Evolutionary conservation across 176 grass and related monocot species (phyloP), one percentile per base, ranked within the genome.

Genomic region (Eragrostis nindensis): DNA sequence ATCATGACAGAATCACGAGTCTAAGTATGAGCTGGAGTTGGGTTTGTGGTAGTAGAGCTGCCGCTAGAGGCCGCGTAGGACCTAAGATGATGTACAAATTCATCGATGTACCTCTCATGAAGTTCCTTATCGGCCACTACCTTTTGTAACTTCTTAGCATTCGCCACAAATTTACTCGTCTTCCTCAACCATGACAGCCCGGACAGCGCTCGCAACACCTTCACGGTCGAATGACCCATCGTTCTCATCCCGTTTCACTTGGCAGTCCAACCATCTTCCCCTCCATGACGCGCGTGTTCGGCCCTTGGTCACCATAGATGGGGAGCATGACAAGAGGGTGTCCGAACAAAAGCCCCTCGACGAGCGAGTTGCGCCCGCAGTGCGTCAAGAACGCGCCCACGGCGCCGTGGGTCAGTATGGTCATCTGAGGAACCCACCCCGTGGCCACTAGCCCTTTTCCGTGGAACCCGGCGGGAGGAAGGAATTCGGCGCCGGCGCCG

Each of bases 261-360:
- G n/a, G n/a, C 68, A 70, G 0, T n/a, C 68, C 68, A 0, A 70
- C 68, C 68, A 24, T 47, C 42, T 12, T 70, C 42, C 6, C 22
- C n/a, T 0, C 68, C 68, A 70, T 70, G 44, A 49, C 22, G 0
- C 68, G 24, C 43, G 43, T 5, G 0, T 71, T 71, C 21, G 68
- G 43, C 7, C 68, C 68, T 29, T 71, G 68, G 43, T 71, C 68
- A 6, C 0, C 42, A 41, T 16, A 26, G 42, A 70, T 47, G 0
- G 67, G 67, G n/a, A 70, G 67, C 67, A 70, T 45, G 67, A 70
- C 11, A 0, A 70, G 67, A 43, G n/a, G n/a, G n/a, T n/a, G n/a
- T n/a, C n/a, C n/a, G n/a, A n/a, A n/a, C n/a, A n/a, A n/a, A n/a
- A n/a, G n/a, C n/a, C n/a, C n/a, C n/a, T n/a, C n/a, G n/a, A n/a